phyloP scores from a whole-genome alignment of 2,329 filamentous ascomycete genomes.

The Dactylellina drechsleri region DNA sequence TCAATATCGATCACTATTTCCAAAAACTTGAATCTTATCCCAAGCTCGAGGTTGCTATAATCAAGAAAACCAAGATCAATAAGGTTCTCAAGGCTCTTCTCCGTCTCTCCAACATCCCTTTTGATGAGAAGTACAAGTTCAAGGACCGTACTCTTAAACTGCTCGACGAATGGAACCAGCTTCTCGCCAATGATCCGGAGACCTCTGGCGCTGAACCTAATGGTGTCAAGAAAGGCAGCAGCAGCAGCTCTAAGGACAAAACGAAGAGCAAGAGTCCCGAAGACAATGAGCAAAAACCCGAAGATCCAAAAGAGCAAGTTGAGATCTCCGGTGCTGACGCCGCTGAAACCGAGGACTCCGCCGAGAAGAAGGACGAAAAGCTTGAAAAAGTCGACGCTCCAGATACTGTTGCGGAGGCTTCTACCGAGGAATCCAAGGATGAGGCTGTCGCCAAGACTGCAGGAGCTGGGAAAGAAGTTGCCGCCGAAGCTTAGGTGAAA shows the following conservation, averaged over 20 bases:
- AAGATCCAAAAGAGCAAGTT: constrained; percentile 52
- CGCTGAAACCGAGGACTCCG: constrained; percentile 38
- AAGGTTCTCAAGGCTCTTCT: constrained; percentile 96
- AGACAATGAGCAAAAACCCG: constrained; percentile 58
- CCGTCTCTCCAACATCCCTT: constrained; percentile 84
- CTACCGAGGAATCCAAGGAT: constrained; percentile 23
- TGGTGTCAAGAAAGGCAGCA: constrained; percentile 57
- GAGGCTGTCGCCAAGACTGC: constrained; percentile 15
- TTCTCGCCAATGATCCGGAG: constrained; percentile 69
- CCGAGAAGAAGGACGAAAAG: constrained; percentile 52
- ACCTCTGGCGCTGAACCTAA: constrained; percentile 58
- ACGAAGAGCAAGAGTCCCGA: constrained; percentile 55
- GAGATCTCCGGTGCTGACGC: constrained; percentile 51
- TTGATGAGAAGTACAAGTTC: constrained; percentile 89
- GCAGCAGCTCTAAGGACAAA: constrained; percentile 59
- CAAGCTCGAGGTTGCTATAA: constrained; percentile 88
- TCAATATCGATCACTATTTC: constrained; percentile 62
- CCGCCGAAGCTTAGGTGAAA: constrained; percentile 34
- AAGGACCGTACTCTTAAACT: constrained; percentile 82
- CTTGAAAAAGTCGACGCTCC: constrained; percentile 28
- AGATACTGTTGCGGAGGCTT: constrained; percentile 7
- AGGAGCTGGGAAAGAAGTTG: constrained; percentile 39
- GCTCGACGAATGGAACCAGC: constrained; percentile 87
- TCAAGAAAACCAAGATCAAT: constrained; percentile 94
- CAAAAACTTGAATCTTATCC: constrained; percentile 80